Conservation (phyloP, 495 filamentous ascomycete genomes). For the Barbatosphaeria neglecta region DNA sequence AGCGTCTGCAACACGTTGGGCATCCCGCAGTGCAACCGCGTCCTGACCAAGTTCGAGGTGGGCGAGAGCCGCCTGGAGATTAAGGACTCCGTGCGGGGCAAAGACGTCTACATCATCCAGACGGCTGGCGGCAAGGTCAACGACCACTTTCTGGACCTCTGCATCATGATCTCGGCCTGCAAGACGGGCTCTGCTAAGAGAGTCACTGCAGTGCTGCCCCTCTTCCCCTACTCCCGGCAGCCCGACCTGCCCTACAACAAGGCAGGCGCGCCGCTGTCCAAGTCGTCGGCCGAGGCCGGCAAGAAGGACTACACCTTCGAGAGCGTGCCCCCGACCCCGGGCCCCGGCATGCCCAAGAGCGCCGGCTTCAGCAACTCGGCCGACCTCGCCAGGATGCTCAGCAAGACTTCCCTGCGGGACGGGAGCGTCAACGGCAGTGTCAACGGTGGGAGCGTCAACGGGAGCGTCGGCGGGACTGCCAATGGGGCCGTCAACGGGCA, state of each 20-base stretch:
- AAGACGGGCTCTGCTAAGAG: conserved; percentile 87
- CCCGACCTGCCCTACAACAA: conserved; percentile 96
- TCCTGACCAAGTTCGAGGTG: conserved; percentile 82
- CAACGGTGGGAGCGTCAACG: conserved; percentile 16
- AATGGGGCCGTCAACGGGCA: conserved; percentile 15
- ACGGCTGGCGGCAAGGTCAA: conserved; percentile 84
- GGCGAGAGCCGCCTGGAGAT: conserved; percentile 95
- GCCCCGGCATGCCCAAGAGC: conserved; percentile 51
- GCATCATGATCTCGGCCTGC: conserved; percentile 95
- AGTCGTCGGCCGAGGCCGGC: conserved; percentile 43
- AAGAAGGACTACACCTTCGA: conserved; percentile 80
- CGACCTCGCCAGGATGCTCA: conserved; percentile 56
- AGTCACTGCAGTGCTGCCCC: conserved; percentile 85
- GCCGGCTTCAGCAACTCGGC: conserved; percentile 50
- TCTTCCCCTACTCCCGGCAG: conserved; percentile 94
- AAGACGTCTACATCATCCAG: conserved; percentile 97
- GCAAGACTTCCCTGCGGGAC: conserved; percentile 36
- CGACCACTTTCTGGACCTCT: conserved; percentile 87
- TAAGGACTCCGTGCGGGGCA: conserved; percentile 86
- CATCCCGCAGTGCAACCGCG: conserved; percentile 67
- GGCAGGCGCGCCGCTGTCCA: conserved; percentile 72
- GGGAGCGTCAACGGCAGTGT: conserved; percentile 23
- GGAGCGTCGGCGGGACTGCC: conserved; percentile 24
- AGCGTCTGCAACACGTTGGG: conserved; percentile 79
- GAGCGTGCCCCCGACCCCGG: conserved; percentile 76